phyloP scores from a whole-genome alignment of 768 basidiomycete species.

The Suillus paluster region DNA sequence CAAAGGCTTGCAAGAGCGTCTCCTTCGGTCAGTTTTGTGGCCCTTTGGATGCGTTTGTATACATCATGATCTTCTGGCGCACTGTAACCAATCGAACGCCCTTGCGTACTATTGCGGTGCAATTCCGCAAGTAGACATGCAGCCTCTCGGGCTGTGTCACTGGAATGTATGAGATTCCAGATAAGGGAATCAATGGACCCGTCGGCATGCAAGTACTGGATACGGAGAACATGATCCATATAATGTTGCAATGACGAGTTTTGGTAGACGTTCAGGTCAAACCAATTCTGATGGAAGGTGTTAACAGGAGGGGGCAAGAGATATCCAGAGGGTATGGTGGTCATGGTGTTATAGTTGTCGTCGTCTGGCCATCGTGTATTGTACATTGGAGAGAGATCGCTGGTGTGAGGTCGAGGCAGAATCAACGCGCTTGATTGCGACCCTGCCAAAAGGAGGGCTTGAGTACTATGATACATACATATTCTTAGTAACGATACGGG shows the following conservation, averaged over 20 bases:
- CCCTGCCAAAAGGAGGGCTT: slow-evolving; percentile 63
- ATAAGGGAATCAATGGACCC: slow-evolving; percentile 50
- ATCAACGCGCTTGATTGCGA: slow-evolving; percentile 21
- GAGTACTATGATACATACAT: slow-evolving; percentile 70
- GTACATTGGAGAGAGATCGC: slow-evolving; percentile 30
- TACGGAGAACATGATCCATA: slow-evolving; percentile 61
- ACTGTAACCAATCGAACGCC: slow-evolving; percentile 22
- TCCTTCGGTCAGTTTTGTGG: slow-evolving; percentile 47
- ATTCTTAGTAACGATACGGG: slow-evolving; percentile 71
- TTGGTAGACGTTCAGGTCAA: slow-evolving; percentile 20
- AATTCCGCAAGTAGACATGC: slow-evolving; percentile 67
- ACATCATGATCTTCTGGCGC: slow-evolving; percentile 28
- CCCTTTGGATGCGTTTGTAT: slow-evolving; percentile 32
- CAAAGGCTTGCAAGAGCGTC: slow-evolving; percentile 83
- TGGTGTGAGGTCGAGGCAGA: slow-evolving; percentile 34
- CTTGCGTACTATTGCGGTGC: slow-evolving; percentile 43
- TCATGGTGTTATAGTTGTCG: slow-evolving; percentile 17
- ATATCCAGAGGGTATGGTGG: slow-evolving; percentile 28
- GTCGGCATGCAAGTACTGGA: slow-evolving; percentile 75
- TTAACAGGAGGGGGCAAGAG: slow-evolving; percentile 13
- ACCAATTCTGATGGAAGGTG: slow-evolving; percentile 19
- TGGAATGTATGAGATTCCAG: slow-evolving; percentile 51
- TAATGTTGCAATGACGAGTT: slow-evolving; percentile 46
- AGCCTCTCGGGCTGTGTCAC: slow-evolving; percentile 55
- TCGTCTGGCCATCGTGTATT: slow-evolving; percentile 15